Conservation (phyloP, 208 protist genomes). For the Trypanosoma platydactyli region DNA sequence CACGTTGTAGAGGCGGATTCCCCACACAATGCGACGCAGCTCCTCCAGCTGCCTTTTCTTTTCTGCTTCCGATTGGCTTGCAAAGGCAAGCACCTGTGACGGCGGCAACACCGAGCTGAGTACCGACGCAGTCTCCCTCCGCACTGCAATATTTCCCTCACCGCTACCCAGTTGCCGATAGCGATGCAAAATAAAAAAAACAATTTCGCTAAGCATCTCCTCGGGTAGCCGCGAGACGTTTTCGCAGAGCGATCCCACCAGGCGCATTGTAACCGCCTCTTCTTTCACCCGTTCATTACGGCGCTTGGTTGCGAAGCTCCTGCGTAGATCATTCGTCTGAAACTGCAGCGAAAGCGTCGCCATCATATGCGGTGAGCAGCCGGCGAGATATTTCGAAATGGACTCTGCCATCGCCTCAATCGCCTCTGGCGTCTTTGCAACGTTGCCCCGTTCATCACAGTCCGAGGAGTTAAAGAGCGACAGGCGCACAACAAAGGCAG, state of each 20-base stretch:
- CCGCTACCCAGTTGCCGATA: conserved; percentile 37
- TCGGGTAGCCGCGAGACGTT: conserved; percentile 49
- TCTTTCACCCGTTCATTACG: conserved; percentile 57
- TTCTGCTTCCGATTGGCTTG: conserved; percentile 65
- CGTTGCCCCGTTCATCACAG: conserved; percentile 63
- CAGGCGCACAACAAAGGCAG: conserved; percentile 65
- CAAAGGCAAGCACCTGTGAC: conserved; percentile 62
- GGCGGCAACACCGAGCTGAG: conserved; percentile 73
- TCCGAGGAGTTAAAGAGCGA: conserved; percentile 49
- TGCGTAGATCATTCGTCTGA: conserved; percentile 41
- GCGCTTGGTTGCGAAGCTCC: conserved; percentile 33
- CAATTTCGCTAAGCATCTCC: conserved; percentile 69
- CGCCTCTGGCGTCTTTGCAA: conserved; percentile 47
- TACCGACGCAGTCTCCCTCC: conserved; percentile 64
- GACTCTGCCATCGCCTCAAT: conserved; percentile 67
- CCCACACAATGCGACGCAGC: conserved; percentile 87
- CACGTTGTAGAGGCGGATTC: conserved; percentile 84
- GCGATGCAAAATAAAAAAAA: conserved; percentile 68
- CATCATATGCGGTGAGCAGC: conserved; percentile 55
- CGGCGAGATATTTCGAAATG: conserved; percentile 58
- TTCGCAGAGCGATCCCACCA: conserved; percentile 54
- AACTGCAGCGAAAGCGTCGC: conserved; percentile 63
- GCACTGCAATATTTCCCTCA: conserved; percentile 27
- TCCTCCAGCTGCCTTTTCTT: conserved; percentile 81
- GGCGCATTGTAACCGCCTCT: conserved; percentile 65